These are phyloP conservation scores for Ganoderma multipileum DNA, from an alignment of 1,284 basidiomycete species.

Conservation along the genomic window DNA sequence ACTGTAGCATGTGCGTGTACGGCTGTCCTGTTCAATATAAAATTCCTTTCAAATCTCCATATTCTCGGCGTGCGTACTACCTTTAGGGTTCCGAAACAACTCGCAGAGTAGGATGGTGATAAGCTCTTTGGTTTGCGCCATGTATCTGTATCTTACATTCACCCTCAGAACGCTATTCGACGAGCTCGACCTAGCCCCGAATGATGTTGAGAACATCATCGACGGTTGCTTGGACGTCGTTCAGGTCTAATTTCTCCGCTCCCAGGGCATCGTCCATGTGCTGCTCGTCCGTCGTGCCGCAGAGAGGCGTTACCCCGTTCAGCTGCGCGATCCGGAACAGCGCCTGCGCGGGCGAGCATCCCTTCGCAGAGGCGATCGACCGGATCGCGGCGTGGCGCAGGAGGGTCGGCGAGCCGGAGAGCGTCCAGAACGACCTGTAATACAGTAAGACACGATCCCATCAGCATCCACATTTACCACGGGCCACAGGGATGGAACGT, in stretches of 20 bases:
- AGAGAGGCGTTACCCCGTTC: slow-evolving; percentile 67
- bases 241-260: slow-evolving; percentile 44
- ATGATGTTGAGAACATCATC: slow-evolving; percentile 18
- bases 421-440: slow-evolving; percentile 83
- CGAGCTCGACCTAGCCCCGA: background rate
- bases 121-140: too few species aligned
- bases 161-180: background rate
- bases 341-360: slow-evolving; percentile 67
- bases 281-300: slow-evolving; percentile 66
- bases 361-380: slow-evolving; percentile 52
- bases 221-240: slow-evolving; percentile 36
- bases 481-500: slow-evolving; percentile 34
- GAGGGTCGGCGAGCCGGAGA: slow-evolving; percentile 76
- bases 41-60: slow-evolving; percentile 36
- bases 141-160: background rate
- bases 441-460: background rate
- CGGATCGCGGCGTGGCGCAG: slow-evolving; percentile 56
- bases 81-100: too few species aligned
- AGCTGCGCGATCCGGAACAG: slow-evolving; percentile 72
- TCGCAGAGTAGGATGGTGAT: background rate
- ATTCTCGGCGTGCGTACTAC: background rate
- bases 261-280: slow-evolving; percentile 63
- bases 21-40: slow-evolving; percentile 42
- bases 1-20: slow-evolving; percentile 50
- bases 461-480: background rate